Evolutionary conservation across 257 asterid species (phyloP), one percentile per base, ranked within the genome.

Genomic region (Salvia hispanica): DNA sequence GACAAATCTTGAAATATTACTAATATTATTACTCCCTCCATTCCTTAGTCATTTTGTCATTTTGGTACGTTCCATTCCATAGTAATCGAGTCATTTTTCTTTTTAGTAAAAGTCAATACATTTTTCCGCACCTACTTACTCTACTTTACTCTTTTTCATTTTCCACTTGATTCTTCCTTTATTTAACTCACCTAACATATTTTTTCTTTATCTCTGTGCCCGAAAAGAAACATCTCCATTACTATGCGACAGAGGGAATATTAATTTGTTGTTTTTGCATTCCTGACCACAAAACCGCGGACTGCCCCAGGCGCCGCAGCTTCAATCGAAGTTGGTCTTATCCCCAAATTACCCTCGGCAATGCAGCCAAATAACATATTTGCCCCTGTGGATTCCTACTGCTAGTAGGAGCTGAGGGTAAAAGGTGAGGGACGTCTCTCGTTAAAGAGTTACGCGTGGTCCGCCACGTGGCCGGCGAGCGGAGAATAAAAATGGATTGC

Each of bases 301-400:
- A n/a, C n/a, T n/a, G n/a, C 72, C 79, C 79, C 73, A 58, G 53
- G 79, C 67, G 66, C 82, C 74, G 67, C 21, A 66, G 71, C 65
- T 25, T 40, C 56, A 7, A 13, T 0, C 2, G 7, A n/a, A 52
- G 44, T 57, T 42, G 57, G 0, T 1, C 11, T 47, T 16, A 33
- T 62, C 39, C 62, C 79, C 6, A 15, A 73, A 72, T 4, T 56
- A 50, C 36, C 79, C 74, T 64, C 48, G 0, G 0, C n/a, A 51
- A n/a, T 3, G 54, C 7, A 0, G 2, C 0, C 0, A 5, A 71
- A 39, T n/a, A 34, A 43, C 66, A 1, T 67, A 60, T 65, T 44
- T 76, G 55, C 74, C 74, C 66, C 21, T 6, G 37, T 14, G n/a
- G 16, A 9, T 2, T 39, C 40, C 50, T 1, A 34, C 34, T 40